Percentiles rank a stretch among this genome's conserved stretches.
These are phyloP conservation scores for Penicillium mononematosum DNA, from an alignment of 495 filamentous ascomycete species.

Conservation along the genomic window DNA sequence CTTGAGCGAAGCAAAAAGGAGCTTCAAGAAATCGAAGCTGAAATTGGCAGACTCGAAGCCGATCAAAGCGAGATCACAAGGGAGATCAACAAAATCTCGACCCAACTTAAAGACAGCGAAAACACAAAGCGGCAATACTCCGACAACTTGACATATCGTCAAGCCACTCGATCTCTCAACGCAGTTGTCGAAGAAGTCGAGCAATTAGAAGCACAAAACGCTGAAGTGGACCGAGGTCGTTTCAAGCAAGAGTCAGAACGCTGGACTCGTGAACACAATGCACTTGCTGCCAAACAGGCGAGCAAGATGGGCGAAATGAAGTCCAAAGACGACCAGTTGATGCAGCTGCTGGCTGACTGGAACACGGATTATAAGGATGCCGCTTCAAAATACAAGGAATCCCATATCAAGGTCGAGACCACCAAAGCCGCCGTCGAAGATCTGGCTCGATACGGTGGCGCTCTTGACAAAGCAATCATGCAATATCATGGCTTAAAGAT, in stretches of 20 bases:
- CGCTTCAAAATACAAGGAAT: constrained; percentile 76
- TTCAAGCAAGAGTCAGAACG: constrained; percentile 65
- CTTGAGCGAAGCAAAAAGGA: constrained; percentile 68
- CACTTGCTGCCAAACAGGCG: constrained; percentile 57
- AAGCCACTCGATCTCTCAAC: constrained; percentile 64
- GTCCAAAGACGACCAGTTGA: constrained; percentile 77
- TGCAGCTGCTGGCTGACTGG: constrained; percentile 69
- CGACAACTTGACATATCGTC: constrained; percentile 84
- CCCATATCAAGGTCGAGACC: constrained; percentile 86
- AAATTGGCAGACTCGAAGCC: constrained; percentile 61
- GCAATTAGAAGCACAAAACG: constrained; percentile 76
- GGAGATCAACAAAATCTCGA: constrained; percentile 73
- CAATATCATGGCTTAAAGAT: constrained; percentile 93
- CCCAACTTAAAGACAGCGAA: constrained; percentile 72
- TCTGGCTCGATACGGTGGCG: constrained; percentile 71
- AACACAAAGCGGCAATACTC: constrained; percentile 76
- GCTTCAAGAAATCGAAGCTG: constrained; percentile 62
- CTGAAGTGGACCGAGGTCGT: constrained; percentile 73
- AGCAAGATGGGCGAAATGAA: constrained; percentile 70
- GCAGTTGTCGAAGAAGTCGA: constrained; percentile 66
- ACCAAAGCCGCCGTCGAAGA: constrained; percentile 93
- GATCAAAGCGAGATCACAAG: constrained; percentile 65
- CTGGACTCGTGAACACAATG: constrained; percentile 61
- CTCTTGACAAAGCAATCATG: constrained; percentile 96
- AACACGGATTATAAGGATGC: constrained; percentile 84